These are phyloP conservation scores for Naganishia albida DNA, from an alignment of 1,284 basidiomycete genomes.

Conservation along the genomic window DNA sequence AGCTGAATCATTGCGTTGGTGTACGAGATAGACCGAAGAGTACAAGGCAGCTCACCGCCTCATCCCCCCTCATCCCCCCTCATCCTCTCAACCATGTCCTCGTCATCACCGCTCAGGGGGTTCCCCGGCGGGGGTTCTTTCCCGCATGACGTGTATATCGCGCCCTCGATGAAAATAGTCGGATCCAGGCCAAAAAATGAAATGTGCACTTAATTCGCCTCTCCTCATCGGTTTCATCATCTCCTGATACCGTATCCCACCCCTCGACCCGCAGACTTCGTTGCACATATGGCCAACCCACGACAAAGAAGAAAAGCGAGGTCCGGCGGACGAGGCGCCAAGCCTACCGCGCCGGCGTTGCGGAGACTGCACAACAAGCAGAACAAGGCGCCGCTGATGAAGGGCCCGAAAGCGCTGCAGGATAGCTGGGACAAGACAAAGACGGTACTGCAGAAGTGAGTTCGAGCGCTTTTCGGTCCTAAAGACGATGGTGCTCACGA, in stretches of 20 bases:
- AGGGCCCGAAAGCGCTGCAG: constrained; percentile 78
- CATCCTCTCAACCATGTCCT: not conserved
- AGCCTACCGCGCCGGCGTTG: constrained; percentile 42
- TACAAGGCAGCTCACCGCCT: too few relatives aligned
- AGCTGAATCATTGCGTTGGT: constrained; percentile 65
- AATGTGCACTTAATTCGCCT: not conserved
- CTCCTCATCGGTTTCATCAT: too few relatives aligned
- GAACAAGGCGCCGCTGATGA: constrained; percentile 74
- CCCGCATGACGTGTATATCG: not conserved
- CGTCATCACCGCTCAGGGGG: not conserved
- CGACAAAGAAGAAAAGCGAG: constrained; percentile 63
- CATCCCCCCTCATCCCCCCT: too few relatives aligned
- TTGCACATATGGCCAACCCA: constrained; percentile 81
- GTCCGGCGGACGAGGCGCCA: constrained; percentile 44
- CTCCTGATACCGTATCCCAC: too few relatives aligned
- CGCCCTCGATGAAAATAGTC: not conserved
- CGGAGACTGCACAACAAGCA: constrained; percentile 47
- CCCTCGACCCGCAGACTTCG: too few relatives aligned
- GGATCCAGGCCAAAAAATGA: not conserved
- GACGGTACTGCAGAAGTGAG: constrained; percentile 91
- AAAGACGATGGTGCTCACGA: not conserved
- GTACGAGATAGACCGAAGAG: not conserved
- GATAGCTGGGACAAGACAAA: constrained; percentile 85
- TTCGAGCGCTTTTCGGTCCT: constrained; percentile 31
- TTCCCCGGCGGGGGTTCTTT: not conserved